These are phyloP conservation scores for Microbotryum scabiosae DNA, from an alignment of 1,284 basidiomycete genomes.

Conservation along the genomic window DNA sequence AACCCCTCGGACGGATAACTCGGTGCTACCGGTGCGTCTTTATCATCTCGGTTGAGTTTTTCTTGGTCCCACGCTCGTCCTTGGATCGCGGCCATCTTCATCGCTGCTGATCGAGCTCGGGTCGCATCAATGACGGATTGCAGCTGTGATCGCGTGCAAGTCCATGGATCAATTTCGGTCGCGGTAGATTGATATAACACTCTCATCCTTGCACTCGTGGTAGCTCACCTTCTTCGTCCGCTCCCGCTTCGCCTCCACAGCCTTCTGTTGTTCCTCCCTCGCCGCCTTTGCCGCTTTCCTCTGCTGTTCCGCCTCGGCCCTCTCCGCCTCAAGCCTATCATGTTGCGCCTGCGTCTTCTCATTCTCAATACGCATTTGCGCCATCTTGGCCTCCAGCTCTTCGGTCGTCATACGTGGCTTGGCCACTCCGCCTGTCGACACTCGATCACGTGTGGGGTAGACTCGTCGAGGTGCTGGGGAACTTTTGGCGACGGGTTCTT, in stretches of 20 bases:
- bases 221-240: conserved; percentile 6
- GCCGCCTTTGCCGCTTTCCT: neutral
- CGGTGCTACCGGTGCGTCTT: too few species aligned
- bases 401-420: conserved; percentile 9
- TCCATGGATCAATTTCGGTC: neutral
- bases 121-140: conserved; percentile 27
- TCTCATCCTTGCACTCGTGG: too few species aligned
- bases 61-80: conserved; percentile 31
- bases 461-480: too few species aligned
- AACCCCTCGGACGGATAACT: too few species aligned
- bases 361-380: conserved; percentile 28
- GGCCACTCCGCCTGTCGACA: too few species aligned
- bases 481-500: too few species aligned
- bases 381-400: conserved; percentile 30
- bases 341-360: conserved; percentile 3
- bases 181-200: neutral
- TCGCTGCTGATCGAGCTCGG: conserved; percentile 22
- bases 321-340: conserved; percentile 1
- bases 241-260: neutral
- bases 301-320: too few species aligned
- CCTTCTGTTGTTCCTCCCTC: neutral
- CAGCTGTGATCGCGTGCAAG: conserved; percentile 4
- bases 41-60: conserved; percentile 6
- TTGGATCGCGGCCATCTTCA: conserved; percentile 22
- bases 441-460: too few species aligned